Evolutionary conservation across 352 stramenopile genomes (phyloP).

Genomic region (Phytophthora aleatoria): DNA sequence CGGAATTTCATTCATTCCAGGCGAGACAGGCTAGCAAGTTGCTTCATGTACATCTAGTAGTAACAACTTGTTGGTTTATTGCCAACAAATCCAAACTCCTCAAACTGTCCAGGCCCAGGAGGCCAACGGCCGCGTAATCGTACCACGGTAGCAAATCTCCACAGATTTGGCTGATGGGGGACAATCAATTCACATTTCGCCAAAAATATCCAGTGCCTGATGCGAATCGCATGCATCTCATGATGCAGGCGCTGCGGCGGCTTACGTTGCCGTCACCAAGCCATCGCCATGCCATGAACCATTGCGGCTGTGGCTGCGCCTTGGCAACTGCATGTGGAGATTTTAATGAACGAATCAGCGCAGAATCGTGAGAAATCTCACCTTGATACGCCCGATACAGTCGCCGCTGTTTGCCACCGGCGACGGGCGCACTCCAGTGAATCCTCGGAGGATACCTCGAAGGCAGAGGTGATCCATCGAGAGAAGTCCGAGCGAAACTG

Average conservation of each 20-base stretch:
- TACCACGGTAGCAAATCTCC: slow-evolving; percentile 19
- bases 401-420: background rate
- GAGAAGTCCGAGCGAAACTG: slow-evolving; percentile 2
- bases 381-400: background rate
- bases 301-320: background rate
- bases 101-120: background rate
- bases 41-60: no score
- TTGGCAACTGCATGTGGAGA: background rate
- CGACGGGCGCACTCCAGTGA: slow-evolving; percentile 10
- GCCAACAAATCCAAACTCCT: no score
- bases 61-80: no score
- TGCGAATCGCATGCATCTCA: slow-evolving; percentile 5
- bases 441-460: slow-evolving; percentile 16
- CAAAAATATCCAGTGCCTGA: slow-evolving; percentile 9
- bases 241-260: background rate
- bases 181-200: slow-evolving; percentile 12
- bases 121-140: slow-evolving; percentile 23
- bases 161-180: slow-evolving; percentile 1
- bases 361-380: background rate
- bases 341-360: slow-evolving; percentile 6
- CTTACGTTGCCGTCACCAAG: background rate
- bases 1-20: no score
- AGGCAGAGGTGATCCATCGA: slow-evolving; percentile 33
- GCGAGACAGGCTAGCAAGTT: no score
- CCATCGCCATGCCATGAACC: background rate